Conservation (phyloP, 306 rosid species). For the Quercus bicolor region DNA sequence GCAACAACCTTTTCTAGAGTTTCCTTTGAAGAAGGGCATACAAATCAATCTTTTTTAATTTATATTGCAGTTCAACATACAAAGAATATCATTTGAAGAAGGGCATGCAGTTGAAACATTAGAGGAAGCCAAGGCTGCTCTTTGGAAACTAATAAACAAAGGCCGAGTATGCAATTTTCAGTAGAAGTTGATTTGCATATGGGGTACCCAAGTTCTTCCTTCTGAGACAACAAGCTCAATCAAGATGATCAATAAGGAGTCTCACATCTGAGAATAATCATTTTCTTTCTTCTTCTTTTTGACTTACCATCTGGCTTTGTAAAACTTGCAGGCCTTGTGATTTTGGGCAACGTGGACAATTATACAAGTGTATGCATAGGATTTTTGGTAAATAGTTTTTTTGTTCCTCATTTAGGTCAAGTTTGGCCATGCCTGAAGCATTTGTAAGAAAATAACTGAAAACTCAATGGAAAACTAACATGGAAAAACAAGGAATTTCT, state of each 20-base stretch:
- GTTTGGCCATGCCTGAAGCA: not conserved
- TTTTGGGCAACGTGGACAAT: not conserved
- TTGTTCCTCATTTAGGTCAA: not conserved
- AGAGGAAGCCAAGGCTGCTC: conserved; percentile 95
- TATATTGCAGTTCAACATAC: conserved; percentile 79
- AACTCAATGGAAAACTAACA: not conserved
- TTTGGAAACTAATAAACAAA: conserved; percentile 67
- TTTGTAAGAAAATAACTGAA: not conserved
- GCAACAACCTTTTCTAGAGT: not conserved
- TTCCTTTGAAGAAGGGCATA: not conserved
- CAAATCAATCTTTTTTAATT: not conserved
- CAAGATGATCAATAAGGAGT: conserved; percentile 6
- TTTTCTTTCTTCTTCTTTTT: not conserved
- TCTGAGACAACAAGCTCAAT: not conserved
- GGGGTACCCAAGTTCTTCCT: not conserved
- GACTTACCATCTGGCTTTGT: not conserved
- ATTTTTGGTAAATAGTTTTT: not conserved
- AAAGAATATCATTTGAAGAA: conserved; percentile 87
- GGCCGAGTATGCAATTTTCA: conserved; percentile 67
- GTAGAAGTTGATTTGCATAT: conserved; percentile 12
- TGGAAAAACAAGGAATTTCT: not conserved
- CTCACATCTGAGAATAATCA: not conserved
- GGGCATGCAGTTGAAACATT: conserved; percentile 85
- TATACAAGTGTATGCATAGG: not conserved
- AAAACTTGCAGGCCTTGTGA: not conserved